Percentiles rank a stretch among this genome's conserved stretches.
Conservation (phyloP, 2,329 filamentous ascomycete genomes). For the Clarireedia homoeocarpa region DNA sequence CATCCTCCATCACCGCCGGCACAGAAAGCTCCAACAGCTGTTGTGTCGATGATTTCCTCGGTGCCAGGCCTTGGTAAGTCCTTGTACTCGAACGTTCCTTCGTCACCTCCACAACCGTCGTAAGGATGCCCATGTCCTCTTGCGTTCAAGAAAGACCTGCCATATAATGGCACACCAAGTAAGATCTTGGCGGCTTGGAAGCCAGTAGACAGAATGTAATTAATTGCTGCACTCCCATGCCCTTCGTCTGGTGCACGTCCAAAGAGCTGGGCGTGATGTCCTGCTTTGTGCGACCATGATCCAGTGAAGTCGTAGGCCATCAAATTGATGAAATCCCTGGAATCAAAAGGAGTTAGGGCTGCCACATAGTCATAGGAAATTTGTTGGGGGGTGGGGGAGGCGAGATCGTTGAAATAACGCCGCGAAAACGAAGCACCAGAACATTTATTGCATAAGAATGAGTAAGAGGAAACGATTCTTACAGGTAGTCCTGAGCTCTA, state of each 20-base stretch:
- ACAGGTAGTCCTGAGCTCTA: conserved; percentile 53
- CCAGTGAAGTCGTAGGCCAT: conserved; percentile 77
- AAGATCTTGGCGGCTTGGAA: conserved; percentile 66
- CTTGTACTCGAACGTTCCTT: conserved; percentile 67
- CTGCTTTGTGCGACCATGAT: conserved; percentile 57
- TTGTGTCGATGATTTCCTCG: conserved; percentile 60
- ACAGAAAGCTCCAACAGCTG: conserved; percentile 63
- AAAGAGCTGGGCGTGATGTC: conserved; percentile 71
- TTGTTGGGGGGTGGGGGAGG: too few species aligned
- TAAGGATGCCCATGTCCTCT: conserved; percentile 56
- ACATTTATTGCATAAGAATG: neutral
- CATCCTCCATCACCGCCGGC: conserved; percentile 68
- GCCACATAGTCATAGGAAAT: neutral
- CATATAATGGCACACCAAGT: conserved; percentile 68
- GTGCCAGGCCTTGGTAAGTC: conserved; percentile 55
- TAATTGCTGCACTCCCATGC: conserved; percentile 59
- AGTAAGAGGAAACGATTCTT: neutral
- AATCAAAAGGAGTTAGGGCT: neutral
- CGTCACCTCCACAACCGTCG: conserved; percentile 47
- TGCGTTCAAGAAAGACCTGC: conserved; percentile 64
- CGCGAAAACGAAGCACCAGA: neutral
- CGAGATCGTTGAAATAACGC: neutral
- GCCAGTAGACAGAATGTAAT: conserved; percentile 56
- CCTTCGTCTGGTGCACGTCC: conserved; percentile 44
- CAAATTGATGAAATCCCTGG: conserved; percentile 61